Conservation (phyloP, 768 basidiomycete species). For the Auricularia heimuer region DNA sequence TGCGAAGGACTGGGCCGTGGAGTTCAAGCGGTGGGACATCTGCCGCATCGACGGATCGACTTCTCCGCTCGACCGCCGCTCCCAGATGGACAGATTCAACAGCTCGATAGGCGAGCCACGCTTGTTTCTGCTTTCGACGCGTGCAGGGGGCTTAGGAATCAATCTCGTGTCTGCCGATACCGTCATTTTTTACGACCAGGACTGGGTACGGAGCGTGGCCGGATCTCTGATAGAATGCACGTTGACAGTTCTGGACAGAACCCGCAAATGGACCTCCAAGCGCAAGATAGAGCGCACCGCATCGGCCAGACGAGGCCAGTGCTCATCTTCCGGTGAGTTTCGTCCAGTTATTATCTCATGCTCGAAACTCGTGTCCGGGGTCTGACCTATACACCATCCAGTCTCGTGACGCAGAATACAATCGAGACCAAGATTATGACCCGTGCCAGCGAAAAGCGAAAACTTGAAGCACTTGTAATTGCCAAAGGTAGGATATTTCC, state of each 20-base stretch:
- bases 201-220: constrained; percentile 51
- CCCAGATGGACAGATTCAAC: constrained; percentile 82
- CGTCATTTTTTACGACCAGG: constrained; percentile 89
- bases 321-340: constrained; percentile 56
- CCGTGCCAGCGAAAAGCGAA: constrained; percentile 74
- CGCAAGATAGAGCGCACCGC: constrained; percentile 90
- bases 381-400: background rate
- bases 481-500: constrained; percentile 54
- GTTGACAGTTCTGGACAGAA: constrained; percentile 40
- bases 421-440: constrained; percentile 90
- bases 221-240: background rate
- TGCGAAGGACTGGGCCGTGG: constrained; percentile 75
- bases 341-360: background rate
- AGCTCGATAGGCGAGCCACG: constrained; percentile 48
- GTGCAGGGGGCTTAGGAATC: constrained; percentile 72
- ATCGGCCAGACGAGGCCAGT: constrained; percentile 92
- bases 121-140: constrained; percentile 72
- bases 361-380: background rate
- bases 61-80: constrained; percentile 66
- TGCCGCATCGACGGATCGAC: constrained; percentile 92
- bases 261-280: constrained; percentile 95
- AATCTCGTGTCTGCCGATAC: constrained; percentile 72
- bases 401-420: constrained; percentile 72
- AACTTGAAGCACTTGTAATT: constrained; percentile 91
- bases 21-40: constrained; percentile 70